Conservation (phyloP, 2,329 filamentous ascomycete species). For the Zasmidium angulare region DNA sequence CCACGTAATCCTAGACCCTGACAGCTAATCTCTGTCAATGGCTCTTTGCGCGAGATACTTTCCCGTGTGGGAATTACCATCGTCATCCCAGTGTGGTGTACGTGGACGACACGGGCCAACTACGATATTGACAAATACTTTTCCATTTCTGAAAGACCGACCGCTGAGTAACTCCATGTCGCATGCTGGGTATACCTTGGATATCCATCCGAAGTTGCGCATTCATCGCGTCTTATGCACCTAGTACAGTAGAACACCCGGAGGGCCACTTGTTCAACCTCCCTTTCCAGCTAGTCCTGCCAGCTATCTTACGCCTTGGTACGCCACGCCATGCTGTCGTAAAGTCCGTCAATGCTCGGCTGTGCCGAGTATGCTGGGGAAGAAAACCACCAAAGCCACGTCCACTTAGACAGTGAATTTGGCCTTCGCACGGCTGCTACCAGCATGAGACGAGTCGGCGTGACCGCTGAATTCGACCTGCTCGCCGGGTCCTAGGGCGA, state of each 20-base stretch:
- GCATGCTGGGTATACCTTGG: conserved; percentile 14
- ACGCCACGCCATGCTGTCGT: conserved; percentile 22
- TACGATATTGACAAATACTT: neutral
- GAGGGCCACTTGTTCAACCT: conserved; percentile 38
- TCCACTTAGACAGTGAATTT: conserved; percentile 76
- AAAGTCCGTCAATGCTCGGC: neutral
- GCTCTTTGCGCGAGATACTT: neutral
- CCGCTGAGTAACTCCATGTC: conserved; percentile 4
- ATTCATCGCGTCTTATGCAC: conserved; percentile 2
- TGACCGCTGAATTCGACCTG: conserved; percentile 93
- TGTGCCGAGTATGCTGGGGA: too few relatives aligned
- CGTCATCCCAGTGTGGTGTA: neutral
- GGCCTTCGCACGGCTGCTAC: conserved; percentile 92
- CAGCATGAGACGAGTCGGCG: conserved; percentile 87
- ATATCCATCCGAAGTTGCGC: conserved; percentile 9
- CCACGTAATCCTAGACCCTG: neutral
- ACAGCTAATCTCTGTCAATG: neutral
- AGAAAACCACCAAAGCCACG: neutral
- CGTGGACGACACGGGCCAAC: neutral
- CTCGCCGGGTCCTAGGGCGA: conserved; percentile 75
- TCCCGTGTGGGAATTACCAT: neutral
- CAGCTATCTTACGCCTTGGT: conserved; percentile 21
- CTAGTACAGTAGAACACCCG: conserved; percentile 17
- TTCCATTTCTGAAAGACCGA: conserved; percentile 2
- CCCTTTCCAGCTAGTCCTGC: conserved; percentile 26